Evolutionary conservation across 1,284 basidiomycete species (phyloP).

Genomic region (Pseudozyma flocculosa): DNA sequence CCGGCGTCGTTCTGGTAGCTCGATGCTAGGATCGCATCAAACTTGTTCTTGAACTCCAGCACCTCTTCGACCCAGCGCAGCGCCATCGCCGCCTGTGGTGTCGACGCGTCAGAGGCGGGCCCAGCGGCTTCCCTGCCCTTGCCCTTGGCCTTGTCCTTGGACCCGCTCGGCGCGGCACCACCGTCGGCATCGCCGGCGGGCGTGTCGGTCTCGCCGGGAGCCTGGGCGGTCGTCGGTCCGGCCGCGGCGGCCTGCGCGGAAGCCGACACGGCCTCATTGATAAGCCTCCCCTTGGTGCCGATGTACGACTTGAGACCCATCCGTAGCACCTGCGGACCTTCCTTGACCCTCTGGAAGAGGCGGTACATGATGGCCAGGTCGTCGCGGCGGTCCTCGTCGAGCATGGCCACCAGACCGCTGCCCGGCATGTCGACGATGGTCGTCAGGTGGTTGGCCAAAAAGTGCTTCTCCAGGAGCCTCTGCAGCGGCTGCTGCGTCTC

Average conservation of each 20-base stretch:
- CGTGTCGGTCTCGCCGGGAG: conserved; percentile 4
- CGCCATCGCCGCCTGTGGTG: conserved; percentile 62
- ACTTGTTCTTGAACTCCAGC: conserved; percentile 85
- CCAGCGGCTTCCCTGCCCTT: conserved; percentile 9
- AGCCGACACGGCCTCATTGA: conserved; percentile 66
- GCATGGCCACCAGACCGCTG: conserved; percentile 84
- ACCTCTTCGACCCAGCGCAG: conserved; percentile 94
- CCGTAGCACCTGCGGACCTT: conserved; percentile 66
- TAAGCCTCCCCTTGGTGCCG: conserved; percentile 72
- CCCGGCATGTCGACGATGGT: conserved; percentile 76
- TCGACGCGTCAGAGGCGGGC: conserved; percentile 15
- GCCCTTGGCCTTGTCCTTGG: conserved; percentile 14
- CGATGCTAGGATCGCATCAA: conserved; percentile 73
- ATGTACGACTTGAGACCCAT: conserved; percentile 75
- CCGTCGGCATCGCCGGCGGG: conserved; percentile 1
- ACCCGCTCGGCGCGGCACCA: neutral
- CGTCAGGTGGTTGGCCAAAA: conserved; percentile 76
- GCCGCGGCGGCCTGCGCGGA: conserved; percentile 4
- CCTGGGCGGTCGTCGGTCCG: neutral
- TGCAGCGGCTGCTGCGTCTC: conserved; percentile 72
- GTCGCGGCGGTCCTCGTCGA: conserved; percentile 75
- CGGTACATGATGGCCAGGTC: conserved; percentile 80
- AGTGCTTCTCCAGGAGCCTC: conserved; percentile 73
- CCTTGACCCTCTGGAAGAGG: conserved; percentile 72
- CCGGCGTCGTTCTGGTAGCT: conserved; percentile 77